Evolutionary conservation across 1,284 basidiomycete genomes (phyloP).

Genomic region (Phaffia rhodozyma): DNA sequence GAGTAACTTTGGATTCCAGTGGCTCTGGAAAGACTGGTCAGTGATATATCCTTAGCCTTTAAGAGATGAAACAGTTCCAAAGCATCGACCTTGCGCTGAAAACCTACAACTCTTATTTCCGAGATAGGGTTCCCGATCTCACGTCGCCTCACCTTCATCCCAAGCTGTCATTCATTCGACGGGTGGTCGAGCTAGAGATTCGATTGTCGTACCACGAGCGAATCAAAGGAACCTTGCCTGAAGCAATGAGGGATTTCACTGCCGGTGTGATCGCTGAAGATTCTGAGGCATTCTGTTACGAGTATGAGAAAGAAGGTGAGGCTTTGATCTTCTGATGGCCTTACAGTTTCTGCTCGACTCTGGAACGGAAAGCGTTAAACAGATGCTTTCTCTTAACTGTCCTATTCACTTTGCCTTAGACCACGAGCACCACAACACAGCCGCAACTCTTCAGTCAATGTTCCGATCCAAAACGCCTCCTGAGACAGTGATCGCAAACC

Average conservation of each 20-base stretch:
- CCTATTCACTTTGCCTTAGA: slow-evolving; percentile 36
- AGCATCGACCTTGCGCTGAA: not conserved
- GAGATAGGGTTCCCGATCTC: slow-evolving; percentile 69
- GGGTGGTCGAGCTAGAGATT: slow-evolving; percentile 79
- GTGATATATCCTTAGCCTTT: slow-evolving; percentile 23
- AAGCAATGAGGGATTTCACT: slow-evolving; percentile 56
- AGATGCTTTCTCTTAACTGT: not conserved
- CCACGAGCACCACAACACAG: slow-evolving; percentile 64
- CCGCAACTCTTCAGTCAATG: slow-evolving; percentile 64
- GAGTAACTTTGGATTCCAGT: slow-evolving; percentile 95
- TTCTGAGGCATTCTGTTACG: slow-evolving; percentile 69
- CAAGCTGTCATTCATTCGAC: slow-evolving; percentile 72
- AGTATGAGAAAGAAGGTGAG: slow-evolving; percentile 65
- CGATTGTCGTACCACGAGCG: slow-evolving; percentile 89
- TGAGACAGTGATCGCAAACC: slow-evolving; percentile 63
- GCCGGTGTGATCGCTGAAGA: slow-evolving; percentile 55
- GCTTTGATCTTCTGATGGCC: slow-evolving; percentile 1
- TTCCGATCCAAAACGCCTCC: slow-evolving; percentile 57
- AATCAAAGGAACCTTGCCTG: slow-evolving; percentile 77
- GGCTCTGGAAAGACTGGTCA: slow-evolving; percentile 99
- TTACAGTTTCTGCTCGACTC: not conserved
- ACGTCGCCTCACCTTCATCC: slow-evolving; percentile 61
- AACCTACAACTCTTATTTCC: not conserved
- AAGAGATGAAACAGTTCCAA: not conserved
- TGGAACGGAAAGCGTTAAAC: not conserved